Conservation (phyloP, 2,329 filamentous ascomycete species). For the Pseudopithomyces maydicus region DNA sequence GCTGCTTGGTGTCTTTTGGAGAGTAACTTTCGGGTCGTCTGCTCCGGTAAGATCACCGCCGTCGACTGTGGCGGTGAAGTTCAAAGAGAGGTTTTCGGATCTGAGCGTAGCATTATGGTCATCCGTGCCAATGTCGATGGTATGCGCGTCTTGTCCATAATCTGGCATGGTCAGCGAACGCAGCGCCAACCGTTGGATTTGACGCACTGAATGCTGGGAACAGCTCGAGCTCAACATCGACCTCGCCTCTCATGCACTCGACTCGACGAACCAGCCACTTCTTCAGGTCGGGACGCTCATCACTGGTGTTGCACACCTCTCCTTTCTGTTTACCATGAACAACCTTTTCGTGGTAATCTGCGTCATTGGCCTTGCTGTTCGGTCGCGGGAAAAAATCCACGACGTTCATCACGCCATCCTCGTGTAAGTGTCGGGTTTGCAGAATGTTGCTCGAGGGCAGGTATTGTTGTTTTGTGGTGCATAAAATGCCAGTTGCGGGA, state of each 20-base stretch:
- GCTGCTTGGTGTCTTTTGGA: constrained; percentile 58
- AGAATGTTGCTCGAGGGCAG: constrained; percentile 76
- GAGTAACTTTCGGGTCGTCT: constrained; percentile 58
- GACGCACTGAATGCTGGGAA: constrained; percentile 59
- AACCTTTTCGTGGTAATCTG: constrained; percentile 39
- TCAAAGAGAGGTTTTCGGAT: constrained; percentile 63
- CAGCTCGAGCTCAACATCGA: constrained; percentile 70
- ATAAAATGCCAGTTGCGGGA: constrained; percentile 54
- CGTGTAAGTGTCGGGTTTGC: constrained; percentile 77
- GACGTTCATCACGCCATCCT: constrained; percentile 74
- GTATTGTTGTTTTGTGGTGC: constrained; percentile 78
- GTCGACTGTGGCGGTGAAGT: constrained; percentile 71
- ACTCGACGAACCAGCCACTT: constrained; percentile 73
- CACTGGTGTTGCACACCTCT: constrained; percentile 17
- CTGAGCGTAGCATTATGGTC: constrained; percentile 61
- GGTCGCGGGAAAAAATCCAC: constrained; percentile 78
- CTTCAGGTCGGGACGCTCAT: constrained; percentile 56
- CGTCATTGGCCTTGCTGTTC: constrained; percentile 59
- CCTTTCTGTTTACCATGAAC: constrained; percentile 31
- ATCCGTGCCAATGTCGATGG: constrained; percentile 57
- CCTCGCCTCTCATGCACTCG: constrained; percentile 71
- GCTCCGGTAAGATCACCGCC: constrained; percentile 55
- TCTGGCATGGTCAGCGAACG: constrained; percentile 34
- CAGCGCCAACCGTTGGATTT: not conserved
- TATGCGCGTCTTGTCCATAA: constrained; percentile 69